phyloP scores from a whole-genome alignment of 2,329 filamentous ascomycete genomes.

The Fusarium burgessii region DNA sequence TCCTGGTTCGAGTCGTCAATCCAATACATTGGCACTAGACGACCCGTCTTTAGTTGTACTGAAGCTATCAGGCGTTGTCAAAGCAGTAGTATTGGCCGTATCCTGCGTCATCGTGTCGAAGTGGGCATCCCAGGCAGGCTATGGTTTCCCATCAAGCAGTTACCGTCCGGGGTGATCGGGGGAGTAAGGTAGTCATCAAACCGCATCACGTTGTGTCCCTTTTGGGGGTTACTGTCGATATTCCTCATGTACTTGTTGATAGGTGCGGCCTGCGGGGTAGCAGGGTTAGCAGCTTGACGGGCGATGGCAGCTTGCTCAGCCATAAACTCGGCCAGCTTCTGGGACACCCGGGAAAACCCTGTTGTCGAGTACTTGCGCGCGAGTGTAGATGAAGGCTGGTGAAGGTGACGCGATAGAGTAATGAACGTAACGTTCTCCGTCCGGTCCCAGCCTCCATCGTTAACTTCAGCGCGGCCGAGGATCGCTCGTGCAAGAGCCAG shows the following conservation, averaged over 20 bases:
- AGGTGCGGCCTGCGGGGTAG: constrained; percentile 69
- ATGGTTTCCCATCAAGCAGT: constrained; percentile 62
- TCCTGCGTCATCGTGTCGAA: too few species aligned
- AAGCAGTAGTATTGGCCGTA: too few species aligned
- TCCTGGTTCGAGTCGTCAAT: too few species aligned
- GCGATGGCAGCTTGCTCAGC: constrained; percentile 69
- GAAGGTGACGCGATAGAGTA: constrained; percentile 69
- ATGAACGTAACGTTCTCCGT: constrained; percentile 76
- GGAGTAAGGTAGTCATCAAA: constrained; percentile 85
- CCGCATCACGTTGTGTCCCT: constrained; percentile 73
- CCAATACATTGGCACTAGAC: too few species aligned
- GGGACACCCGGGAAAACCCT: constrained; percentile 65
- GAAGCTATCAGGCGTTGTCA: too few species aligned
- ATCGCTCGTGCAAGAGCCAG: constrained; percentile 89
- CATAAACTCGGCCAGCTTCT: constrained; percentile 69
- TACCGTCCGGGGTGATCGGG: constrained; percentile 83
- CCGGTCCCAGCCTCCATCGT: constrained; percentile 81
- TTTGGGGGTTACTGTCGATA: constrained; percentile 83
- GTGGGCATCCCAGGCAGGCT: too few species aligned
- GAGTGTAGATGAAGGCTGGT: constrained; percentile 68
- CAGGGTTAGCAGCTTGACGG: constrained; percentile 63
- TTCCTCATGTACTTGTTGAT: constrained; percentile 63
- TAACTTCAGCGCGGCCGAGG: constrained; percentile 80
- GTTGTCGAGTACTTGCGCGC: constrained; percentile 70
- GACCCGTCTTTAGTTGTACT: too few species aligned